These are phyloP conservation scores for Prinsepia uniflora DNA, from an alignment of 306 rosid genomes.

Conservation along the genomic window DNA sequence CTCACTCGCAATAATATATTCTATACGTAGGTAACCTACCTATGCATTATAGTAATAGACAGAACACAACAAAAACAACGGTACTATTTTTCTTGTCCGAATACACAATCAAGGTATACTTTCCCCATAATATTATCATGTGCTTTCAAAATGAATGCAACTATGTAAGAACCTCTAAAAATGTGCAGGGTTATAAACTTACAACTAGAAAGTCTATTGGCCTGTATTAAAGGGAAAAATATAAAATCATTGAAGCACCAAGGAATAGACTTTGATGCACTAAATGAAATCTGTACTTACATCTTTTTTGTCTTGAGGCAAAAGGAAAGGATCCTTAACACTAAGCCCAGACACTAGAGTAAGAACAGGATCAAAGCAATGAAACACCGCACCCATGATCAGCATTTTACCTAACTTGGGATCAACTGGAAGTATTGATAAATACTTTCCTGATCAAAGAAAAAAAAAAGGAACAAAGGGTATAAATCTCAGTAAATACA, in stretches of 20 bases:
- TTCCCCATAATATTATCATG: neutral
- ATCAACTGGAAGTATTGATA: constrained; percentile 91
- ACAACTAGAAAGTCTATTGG: neutral
- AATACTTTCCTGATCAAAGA: constrained; percentile 65
- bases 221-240: constrained; percentile 1
- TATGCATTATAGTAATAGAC: no score
- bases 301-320: constrained; percentile 95
- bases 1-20: no score
- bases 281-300: constrained; percentile 46
- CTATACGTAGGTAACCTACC: no score
- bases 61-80: no score
- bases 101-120: no score
- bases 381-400: constrained; percentile 88
- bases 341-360: constrained; percentile 89
- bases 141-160: neutral
- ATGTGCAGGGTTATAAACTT: neutral
- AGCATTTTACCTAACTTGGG: constrained; percentile 98
- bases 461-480: constrained; percentile 3
- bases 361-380: constrained; percentile 98
- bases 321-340: constrained; percentile 94
- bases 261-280: constrained; percentile 18
- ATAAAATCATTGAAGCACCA: neutral
- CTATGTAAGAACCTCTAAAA: neutral
- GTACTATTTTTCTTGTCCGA: no score
- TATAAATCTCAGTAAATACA: neutral